These are phyloP conservation scores for Thermothielavioides terrestris DNA, from an alignment of 495 filamentous ascomycete genomes.

Conservation along the genomic window DNA sequence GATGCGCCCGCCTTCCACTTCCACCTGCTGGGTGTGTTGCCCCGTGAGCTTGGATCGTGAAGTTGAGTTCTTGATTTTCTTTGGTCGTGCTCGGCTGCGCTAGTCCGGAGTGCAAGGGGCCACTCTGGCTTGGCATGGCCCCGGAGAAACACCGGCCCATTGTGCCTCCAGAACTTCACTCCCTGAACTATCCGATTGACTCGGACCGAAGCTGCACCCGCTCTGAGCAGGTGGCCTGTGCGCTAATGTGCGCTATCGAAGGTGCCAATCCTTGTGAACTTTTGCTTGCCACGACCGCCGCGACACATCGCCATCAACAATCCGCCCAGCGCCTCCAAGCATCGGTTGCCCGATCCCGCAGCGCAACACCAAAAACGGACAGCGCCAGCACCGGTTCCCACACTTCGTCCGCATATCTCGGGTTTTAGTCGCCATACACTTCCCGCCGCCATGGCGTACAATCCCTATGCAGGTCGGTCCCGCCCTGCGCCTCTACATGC, in stretches of 20 bases:
- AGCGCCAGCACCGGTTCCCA: background rate
- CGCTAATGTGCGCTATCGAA: too few relatives aligned
- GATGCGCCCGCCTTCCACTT: background rate
- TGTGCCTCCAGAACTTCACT: constrained; percentile 2
- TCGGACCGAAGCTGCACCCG: background rate
- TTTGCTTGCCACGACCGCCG: constrained; percentile 9
- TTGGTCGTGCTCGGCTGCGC: constrained; percentile 4
- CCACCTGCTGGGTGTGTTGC: too few relatives aligned
- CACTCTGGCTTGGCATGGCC: background rate
- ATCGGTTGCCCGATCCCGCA: background rate
- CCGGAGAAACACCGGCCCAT: background rate
- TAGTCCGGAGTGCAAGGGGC: background rate
- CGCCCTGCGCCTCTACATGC: constrained; percentile 3
- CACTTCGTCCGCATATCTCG: background rate
- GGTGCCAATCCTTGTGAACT: constrained; percentile 5
- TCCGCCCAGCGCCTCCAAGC: background rate
- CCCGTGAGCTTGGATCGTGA: background rate
- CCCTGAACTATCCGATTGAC: background rate
- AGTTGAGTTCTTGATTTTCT: constrained; percentile 7
- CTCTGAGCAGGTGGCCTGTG: constrained; percentile 3
- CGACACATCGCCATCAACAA: constrained; percentile 1
- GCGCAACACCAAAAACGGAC: background rate
- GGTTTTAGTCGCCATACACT: background rate
- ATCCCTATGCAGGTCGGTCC: constrained; percentile 67
- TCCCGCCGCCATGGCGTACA: constrained; percentile 52